Percentiles rank a stretch among this genome's conserved stretches.
phyloP scores from a whole-genome alignment of 164 flowering plant genomes.

The Kingdonia uniflora region DNA sequence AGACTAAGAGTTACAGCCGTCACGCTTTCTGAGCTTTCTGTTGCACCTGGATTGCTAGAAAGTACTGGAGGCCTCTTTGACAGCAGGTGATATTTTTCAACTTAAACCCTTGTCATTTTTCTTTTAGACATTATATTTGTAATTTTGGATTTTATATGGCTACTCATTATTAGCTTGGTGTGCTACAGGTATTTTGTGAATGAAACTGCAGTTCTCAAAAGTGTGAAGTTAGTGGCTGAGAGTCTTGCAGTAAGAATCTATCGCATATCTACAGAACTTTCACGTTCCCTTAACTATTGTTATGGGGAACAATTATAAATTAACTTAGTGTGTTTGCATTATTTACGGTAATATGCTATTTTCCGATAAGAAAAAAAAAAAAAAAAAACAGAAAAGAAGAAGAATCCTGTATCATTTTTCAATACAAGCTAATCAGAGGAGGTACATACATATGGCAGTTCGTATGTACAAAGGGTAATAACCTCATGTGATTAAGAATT shows the following conservation, averaged over 20 bases:
- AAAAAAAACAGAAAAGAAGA: too few species aligned
- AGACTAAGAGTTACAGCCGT: slow-evolving; percentile 84
- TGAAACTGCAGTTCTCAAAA: slow-evolving; percentile 47
- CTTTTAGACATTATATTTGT: slow-evolving; percentile 3
- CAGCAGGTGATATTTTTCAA: slow-evolving; percentile 42
- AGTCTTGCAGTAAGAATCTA: slow-evolving; percentile 74
- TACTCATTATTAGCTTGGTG: slow-evolving; percentile 8
- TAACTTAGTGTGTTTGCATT: too few species aligned
- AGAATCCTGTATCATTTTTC: too few species aligned
- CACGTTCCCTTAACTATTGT: not conserved
- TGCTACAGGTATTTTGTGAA: slow-evolving; percentile 46
- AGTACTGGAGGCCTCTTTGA: slow-evolving; percentile 75
- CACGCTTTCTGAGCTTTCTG: slow-evolving; percentile 76
- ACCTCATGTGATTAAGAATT: too few species aligned
- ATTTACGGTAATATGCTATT: too few species aligned
- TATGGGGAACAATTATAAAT: not conserved
- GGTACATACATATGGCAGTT: too few species aligned
- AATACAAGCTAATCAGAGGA: too few species aligned
- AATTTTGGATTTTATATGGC: slow-evolving; percentile 3
- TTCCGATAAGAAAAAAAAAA: too few species aligned
- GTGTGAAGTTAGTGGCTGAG: slow-evolving; percentile 88
- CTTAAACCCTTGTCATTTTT: not conserved
- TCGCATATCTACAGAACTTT: not conserved
- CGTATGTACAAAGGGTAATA: too few species aligned
- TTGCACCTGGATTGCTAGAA: slow-evolving; percentile 69